Evolutionary conservation across 2,329 filamentous ascomycete genomes (phyloP), one percentile per base, ranked within the genome.

Genomic region (Coniochaeta prunicola): DNA sequence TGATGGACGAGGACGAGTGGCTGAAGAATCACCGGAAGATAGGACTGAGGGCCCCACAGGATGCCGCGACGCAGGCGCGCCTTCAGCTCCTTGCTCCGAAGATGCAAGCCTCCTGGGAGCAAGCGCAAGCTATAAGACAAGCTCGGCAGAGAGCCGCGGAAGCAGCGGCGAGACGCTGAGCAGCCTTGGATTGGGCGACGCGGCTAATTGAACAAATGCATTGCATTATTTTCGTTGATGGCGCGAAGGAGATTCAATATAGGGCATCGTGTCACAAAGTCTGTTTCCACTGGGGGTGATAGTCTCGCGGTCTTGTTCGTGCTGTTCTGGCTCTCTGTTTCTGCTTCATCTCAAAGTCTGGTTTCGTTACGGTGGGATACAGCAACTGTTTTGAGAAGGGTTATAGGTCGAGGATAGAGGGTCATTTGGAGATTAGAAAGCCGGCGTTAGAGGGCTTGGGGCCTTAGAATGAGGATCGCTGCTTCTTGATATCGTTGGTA

Each of bases 1-100:
- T 45, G 24, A 54, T 1, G 62, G 64, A 55, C 60, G 40, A 45
- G 40, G 40, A 2, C 19, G 40, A 45, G 21, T 45, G 40, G 40
- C 40, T 45, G 40, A 26, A 26, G 19, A 12, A 26, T 9, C 40
- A 26, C 40, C 6, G 21, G 26, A 45, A 45, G 19, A 19, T 21
- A 26, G 40, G 40, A 45, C 19, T 9, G 40, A 45, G 40, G 21
- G 21, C 26, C 21, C 19, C 12, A 26, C 40, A 45, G 19, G 40
- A 45, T 45, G 19, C 40, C 8, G 40, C 40, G 6, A 45, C 40
- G 21, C 40, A 45, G 40, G 40, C 40, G 21, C 40, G 40, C 21
- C 38, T 42, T 19, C 38, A 19, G 38, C 17, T 9, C 19, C 19
- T 19, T 24, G 38, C 17, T 19, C 38, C 38, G 38, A 42, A 42